Evolutionary conservation across 768 basidiomycete genomes (phyloP).

Genomic region (Suillus plorans): DNA sequence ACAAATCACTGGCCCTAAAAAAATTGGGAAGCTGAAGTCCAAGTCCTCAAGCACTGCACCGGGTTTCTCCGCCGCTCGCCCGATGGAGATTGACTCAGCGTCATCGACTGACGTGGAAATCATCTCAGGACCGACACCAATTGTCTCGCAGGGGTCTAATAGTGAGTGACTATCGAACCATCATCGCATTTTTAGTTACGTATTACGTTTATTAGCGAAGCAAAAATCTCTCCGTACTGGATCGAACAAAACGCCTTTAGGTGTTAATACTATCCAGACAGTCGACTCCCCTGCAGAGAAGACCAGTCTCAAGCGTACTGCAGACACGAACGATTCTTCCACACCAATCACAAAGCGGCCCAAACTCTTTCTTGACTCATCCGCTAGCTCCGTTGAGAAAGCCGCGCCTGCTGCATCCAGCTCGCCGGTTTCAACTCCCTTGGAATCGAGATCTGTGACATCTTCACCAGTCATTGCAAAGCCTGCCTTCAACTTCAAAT

Average conservation of each 20-base stretch:
- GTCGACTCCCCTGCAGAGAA: not conserved
- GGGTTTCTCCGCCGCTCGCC: not conserved
- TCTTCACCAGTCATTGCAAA: not conserved
- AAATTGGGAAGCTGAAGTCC: not conserved
- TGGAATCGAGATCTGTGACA: not conserved
- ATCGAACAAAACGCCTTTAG: not conserved
- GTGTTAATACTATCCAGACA: not conserved
- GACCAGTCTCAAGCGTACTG: not conserved
- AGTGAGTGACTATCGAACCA: not conserved
- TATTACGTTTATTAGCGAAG: not conserved
- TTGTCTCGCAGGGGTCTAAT: not conserved
- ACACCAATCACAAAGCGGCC: not conserved
- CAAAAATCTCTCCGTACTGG: not conserved
- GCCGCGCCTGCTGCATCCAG: not conserved
- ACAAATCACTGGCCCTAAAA: not conserved
- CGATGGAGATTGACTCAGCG: conserved; percentile 1
- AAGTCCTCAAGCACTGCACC: not conserved
- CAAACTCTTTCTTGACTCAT: not conserved
- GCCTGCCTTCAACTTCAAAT: not conserved
- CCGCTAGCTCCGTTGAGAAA: not conserved
- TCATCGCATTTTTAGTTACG: not conserved
- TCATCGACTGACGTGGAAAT: conserved; percentile 6
- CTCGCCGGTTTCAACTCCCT: not conserved
- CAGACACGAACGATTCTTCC: not conserved
- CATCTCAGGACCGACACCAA: not conserved